Evolutionary conservation across 345 rosid species (phyloP).

Genomic region (Salix arbutifolia): DNA sequence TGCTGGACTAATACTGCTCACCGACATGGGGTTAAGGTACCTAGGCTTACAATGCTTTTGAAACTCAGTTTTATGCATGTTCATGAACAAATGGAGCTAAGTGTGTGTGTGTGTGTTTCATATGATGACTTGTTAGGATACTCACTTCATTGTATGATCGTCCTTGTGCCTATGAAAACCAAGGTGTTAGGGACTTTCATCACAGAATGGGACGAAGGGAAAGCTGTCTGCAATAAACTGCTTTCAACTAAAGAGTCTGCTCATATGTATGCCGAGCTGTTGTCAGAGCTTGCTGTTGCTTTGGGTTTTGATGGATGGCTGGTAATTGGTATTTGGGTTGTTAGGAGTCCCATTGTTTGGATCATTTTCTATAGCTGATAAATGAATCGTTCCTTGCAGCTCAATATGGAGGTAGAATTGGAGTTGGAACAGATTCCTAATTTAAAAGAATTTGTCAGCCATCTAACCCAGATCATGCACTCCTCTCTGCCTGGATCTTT

Average conservation of each 20-base stretch:
- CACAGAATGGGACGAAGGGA: conserved; percentile 77
- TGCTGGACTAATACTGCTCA: conserved; percentile 92
- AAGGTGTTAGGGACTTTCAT: conserved; percentile 90
- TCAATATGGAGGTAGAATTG: conserved; percentile 64
- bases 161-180: conserved; percentile 23
- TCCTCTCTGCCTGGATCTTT: conserved; percentile 60
- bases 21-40: conserved; percentile 81
- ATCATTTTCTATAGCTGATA: background rate
- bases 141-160: background rate
- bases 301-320: conserved; percentile 92
- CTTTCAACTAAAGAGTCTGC: conserved; percentile 67
- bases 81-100: background rate
- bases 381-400: conserved; percentile 34
- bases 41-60: background rate
- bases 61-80: too few relatives aligned
- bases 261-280: conserved; percentile 58
- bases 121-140: too few relatives aligned
- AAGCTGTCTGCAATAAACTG: conserved; percentile 45
- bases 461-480: conserved; percentile 68
- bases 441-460: conserved; percentile 62
- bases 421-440: conserved; percentile 49
- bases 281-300: conserved; percentile 61
- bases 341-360: background rate
- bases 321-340: conserved; percentile 30
- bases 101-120: background rate